A percentile compares a stretch with the other conserved stretches of the same genome.
Evolutionary conservation across 805 yeast genomes (phyloP).

Genomic region (Metschnikowia noctiluminum): DNA sequence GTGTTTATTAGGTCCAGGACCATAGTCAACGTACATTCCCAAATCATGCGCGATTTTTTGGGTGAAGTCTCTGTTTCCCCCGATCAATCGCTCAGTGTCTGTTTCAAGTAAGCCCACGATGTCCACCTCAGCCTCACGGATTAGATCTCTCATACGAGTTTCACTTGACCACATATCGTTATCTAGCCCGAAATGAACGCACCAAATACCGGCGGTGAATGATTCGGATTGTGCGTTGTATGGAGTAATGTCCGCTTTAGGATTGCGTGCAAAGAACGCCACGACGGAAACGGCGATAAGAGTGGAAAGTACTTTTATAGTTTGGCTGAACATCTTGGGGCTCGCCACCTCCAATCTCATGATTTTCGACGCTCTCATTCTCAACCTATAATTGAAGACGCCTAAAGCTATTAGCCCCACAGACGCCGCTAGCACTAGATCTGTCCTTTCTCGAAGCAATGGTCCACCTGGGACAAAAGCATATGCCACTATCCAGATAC

Average conservation of each 20-base stretch:
- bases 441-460: slow-evolving; percentile 82
- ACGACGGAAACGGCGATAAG: slow-evolving; percentile 52
- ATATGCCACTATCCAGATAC: slow-evolving; percentile 97
- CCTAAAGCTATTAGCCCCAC: slow-evolving; percentile 54
- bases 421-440: slow-evolving; percentile 60
- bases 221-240: slow-evolving; percentile 50
- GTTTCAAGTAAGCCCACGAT: slow-evolving; percentile 87
- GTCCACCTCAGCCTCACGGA: slow-evolving; percentile 84
- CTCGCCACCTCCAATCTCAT: slow-evolving; percentile 20
- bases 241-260: slow-evolving; percentile 63
- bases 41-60: slow-evolving; percentile 88
- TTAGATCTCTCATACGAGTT: slow-evolving; percentile 78
- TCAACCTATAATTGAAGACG: slow-evolving; percentile 35
- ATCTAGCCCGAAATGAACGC: slow-evolving; percentile 94
- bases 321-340: slow-evolving; percentile 20
- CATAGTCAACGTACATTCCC: slow-evolving; percentile 93
- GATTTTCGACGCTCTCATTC: slow-evolving; percentile 23
- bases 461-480: slow-evolving; percentile 97
- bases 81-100: slow-evolving; percentile 89
- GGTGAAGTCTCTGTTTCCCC: slow-evolving; percentile 94
- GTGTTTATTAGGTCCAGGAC: slow-evolving; percentile 97
- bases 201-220: slow-evolving; percentile 97
- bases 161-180: slow-evolving; percentile 98
- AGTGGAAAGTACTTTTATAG: slow-evolving; percentile 36
- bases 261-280: slow-evolving; percentile 53